phyloP scores from a whole-genome alignment of 441 rosid genomes.

The Pelargonium cotyledonis region DNA sequence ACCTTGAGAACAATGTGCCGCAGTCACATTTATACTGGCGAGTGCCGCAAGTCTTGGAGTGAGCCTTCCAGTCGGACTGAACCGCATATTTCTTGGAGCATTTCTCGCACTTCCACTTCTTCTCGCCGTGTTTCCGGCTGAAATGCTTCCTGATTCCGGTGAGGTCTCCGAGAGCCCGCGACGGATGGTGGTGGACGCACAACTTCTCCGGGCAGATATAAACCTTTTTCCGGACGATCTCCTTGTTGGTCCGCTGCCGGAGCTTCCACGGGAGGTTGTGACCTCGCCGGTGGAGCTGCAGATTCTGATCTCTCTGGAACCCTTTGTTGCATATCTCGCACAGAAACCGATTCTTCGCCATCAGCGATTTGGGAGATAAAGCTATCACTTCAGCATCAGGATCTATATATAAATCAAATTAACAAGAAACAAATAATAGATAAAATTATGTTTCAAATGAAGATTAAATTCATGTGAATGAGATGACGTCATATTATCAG shows the following conservation, averaged over 20 bases:
- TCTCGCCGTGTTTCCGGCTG: slow-evolving; percentile 46
- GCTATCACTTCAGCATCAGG: slow-evolving; percentile 47
- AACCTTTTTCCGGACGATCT: slow-evolving; percentile 38
- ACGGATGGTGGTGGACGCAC: slow-evolving; percentile 44
- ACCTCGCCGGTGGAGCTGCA: slow-evolving; percentile 49
- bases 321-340: slow-evolving; percentile 60
- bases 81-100: slow-evolving; percentile 40
- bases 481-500: no score
- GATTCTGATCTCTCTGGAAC: slow-evolving; percentile 54
- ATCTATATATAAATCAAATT: slow-evolving; percentile 16
- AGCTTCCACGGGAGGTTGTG: slow-evolving; percentile 55
- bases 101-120: slow-evolving; percentile 48
- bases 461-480: no score
- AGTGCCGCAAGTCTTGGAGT: slow-evolving; percentile 46
- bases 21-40: slow-evolving; percentile 42
- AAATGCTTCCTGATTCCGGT: slow-evolving; percentile 46
- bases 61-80: slow-evolving; percentile 51
- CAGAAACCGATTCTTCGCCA: slow-evolving; percentile 51
- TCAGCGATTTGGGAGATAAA: slow-evolving; percentile 46
- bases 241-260: slow-evolving; percentile 37
- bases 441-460: no score
- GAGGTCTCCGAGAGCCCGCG: slow-evolving; percentile 45
- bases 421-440: background rate
- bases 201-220: slow-evolving; percentile 44
- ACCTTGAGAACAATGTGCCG: slow-evolving; percentile 34